Conservation (phyloP, 805 yeast species). For the Nakazawaea wickerhamii region DNA sequence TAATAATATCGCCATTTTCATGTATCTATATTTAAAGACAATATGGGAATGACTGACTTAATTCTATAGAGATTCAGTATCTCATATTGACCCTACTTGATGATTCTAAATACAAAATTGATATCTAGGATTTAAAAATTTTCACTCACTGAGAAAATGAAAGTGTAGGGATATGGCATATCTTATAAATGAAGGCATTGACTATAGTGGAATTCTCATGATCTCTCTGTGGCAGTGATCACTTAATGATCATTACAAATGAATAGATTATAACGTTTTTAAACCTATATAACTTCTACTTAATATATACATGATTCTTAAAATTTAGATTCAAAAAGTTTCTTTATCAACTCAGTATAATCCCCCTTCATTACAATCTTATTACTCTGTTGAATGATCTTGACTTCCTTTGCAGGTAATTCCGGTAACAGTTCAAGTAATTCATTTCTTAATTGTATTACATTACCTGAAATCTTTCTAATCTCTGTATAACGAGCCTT, state of each 20-base stretch:
- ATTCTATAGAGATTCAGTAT: too few relatives aligned
- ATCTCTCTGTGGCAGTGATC: too few relatives aligned
- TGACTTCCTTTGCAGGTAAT: conserved; percentile 39
- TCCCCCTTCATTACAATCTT: conserved; percentile 52
- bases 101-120: not conserved
- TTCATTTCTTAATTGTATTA: conserved; percentile 60
- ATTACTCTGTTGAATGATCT: conserved; percentile 43
- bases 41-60: too few relatives aligned
- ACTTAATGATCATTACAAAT: too few relatives aligned
- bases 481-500: conserved; percentile 66
- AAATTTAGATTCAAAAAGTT: conserved; percentile 26
- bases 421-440: conserved; percentile 45
- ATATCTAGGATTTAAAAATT: too few relatives aligned
- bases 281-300: too few relatives aligned
- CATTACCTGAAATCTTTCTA: conserved; percentile 65
- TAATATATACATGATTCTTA: conserved; percentile 13
- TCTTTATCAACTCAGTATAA: conserved; percentile 28
- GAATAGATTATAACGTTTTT: too few relatives aligned
- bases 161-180: too few relatives aligned
- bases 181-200: too few relatives aligned
- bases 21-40: too few relatives aligned
- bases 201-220: too few relatives aligned
- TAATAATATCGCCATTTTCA: conserved; percentile 49
- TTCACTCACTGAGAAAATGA: not conserved
- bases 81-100: too few relatives aligned